These are phyloP conservation scores for Oryza glumipatula DNA, from an alignment of 176 grass and related monocot genomes.

Conservation along the genomic window DNA sequence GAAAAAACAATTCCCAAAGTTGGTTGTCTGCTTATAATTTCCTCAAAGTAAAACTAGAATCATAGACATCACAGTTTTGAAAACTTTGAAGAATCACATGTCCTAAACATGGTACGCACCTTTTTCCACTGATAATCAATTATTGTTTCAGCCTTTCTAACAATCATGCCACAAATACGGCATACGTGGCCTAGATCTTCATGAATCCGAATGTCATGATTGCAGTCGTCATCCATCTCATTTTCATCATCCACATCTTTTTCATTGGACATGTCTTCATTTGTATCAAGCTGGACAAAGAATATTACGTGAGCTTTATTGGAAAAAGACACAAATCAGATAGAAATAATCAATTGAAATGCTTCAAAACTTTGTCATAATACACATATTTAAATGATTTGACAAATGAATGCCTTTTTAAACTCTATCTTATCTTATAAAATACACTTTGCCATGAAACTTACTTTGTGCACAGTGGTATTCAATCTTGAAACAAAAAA, in stretches of 20 bases:
- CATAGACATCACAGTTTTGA: slow-evolving; percentile 3
- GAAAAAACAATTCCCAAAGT: no score
- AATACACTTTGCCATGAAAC: slow-evolving; percentile 1
- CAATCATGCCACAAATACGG: slow-evolving; percentile 90
- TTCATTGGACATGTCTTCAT: slow-evolving; percentile 48
- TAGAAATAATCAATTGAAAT: slow-evolving; percentile 34
- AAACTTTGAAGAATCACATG: neutral
- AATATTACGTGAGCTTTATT: slow-evolving; percentile 26
- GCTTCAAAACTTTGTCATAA: slow-evolving; percentile 14
- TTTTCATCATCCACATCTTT: slow-evolving; percentile 58
- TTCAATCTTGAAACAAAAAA: slow-evolving; percentile 26
- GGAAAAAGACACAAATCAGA: slow-evolving; percentile 24
- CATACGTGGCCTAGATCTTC: slow-evolving; percentile 96
- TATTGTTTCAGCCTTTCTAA: slow-evolving; percentile 90
- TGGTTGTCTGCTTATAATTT: neutral
- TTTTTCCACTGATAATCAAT: slow-evolving; percentile 97
- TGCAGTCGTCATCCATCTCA: slow-evolving; percentile 55
- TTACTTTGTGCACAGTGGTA: slow-evolving; percentile 24
- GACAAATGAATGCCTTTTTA: slow-evolving; percentile 6
- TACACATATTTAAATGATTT: neutral
- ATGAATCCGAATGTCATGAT: slow-evolving; percentile 71
- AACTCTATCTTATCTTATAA: neutral
- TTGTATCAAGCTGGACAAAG: slow-evolving; percentile 51
- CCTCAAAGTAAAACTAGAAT: slow-evolving; percentile 2
- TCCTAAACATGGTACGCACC: slow-evolving; percentile 50